Conservation (phyloP, 768 basidiomycete species). For the Tulasnella sp. region DNA sequence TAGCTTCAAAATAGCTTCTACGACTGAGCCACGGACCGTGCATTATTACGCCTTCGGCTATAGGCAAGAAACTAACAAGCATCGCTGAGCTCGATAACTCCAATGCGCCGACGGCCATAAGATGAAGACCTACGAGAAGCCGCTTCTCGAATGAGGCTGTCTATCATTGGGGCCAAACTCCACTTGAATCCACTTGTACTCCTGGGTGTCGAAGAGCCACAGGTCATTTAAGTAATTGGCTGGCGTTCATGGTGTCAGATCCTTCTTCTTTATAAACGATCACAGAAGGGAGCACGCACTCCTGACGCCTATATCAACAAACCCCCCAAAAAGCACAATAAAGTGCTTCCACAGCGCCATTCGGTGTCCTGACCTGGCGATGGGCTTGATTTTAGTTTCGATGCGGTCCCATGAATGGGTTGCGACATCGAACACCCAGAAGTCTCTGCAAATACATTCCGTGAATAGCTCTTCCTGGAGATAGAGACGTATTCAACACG, state of each 20-base stretch:
- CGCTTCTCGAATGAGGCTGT: conserved; percentile 75
- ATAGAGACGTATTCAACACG: background rate
- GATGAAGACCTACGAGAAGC: conserved; percentile 26
- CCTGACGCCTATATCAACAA: conserved; percentile 82
- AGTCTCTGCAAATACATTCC: conserved; percentile 75
- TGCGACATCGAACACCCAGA: conserved; percentile 78
- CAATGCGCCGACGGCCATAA: background rate
- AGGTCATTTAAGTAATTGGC: conserved; percentile 82
- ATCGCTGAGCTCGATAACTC: background rate
- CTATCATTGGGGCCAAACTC: conserved; percentile 72
- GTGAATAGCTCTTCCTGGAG: background rate
- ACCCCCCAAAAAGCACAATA: conserved; percentile 86
- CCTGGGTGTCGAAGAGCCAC: conserved; percentile 84
- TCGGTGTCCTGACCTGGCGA: conserved; percentile 70
- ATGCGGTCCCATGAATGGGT: conserved; percentile 86
- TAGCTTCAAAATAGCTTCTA: background rate
- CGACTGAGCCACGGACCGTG: conserved; percentile 56
- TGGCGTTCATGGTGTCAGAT: conserved; percentile 41
- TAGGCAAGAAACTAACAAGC: conserved; percentile 76
- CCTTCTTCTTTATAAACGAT: background rate
- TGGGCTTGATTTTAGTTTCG: conserved; percentile 80
- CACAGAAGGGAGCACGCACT: conserved; percentile 53
- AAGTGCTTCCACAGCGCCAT: conserved; percentile 91
- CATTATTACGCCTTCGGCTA: conserved; percentile 74
- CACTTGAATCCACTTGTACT: conserved; percentile 82